These are phyloP conservation scores for Cymbopogon flexuosus DNA, from an alignment of 202 grass and related monocot genomes.

Conservation along the genomic window DNA sequence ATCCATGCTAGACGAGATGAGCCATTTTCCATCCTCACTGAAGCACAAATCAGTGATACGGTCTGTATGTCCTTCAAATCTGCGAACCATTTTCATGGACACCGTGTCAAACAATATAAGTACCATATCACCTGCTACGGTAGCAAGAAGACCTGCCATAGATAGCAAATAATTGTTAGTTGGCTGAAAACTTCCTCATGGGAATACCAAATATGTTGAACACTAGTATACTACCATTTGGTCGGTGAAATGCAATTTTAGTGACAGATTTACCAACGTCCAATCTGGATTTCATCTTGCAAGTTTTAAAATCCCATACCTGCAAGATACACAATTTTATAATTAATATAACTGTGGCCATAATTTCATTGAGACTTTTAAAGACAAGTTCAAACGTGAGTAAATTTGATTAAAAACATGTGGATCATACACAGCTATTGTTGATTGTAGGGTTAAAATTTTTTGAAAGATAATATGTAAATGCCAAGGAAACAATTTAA, in stretches of 20 bases:
- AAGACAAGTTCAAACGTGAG: not conserved
- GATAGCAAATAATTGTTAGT: conserved; percentile 32
- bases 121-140: conserved; percentile 71
- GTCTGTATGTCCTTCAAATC: conserved; percentile 85
- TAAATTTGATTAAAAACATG: not conserved
- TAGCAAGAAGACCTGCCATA: conserved; percentile 79
- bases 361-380: not conserved
- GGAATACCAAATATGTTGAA: conserved; percentile 23
- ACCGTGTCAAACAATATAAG: conserved; percentile 70
- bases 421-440: not conserved
- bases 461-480: not conserved
- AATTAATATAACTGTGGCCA: not conserved
- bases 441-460: conserved; percentile 18
- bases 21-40: conserved; percentile 96
- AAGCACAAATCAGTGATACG: conserved; percentile 87
- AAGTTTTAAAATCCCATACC: conserved; percentile 88
- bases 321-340: conserved; percentile 37
- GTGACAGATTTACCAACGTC: conserved; percentile 64
- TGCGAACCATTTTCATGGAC: conserved; percentile 75
- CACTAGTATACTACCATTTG: conserved; percentile 53
- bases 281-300: conserved; percentile 62
- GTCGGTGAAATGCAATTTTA: conserved; percentile 83
- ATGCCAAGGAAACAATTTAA: conserved; percentile 13
- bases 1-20: conserved; percentile 94
- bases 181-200: conserved; percentile 15